phyloP scores from a whole-genome alignment of 192 early-diverging fungal genomes.

The Mortierella claussenii region DNA sequence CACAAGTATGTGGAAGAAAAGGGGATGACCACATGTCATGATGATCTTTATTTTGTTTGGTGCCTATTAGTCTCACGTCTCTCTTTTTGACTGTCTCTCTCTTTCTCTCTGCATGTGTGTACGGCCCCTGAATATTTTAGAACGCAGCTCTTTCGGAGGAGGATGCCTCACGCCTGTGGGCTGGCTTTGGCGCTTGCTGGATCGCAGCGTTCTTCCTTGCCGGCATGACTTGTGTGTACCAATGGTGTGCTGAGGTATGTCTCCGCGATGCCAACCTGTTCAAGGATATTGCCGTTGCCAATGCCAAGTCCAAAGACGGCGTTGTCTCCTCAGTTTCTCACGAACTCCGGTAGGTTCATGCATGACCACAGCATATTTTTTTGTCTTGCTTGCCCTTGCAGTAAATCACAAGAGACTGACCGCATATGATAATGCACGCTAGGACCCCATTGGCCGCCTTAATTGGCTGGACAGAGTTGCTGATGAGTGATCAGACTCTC shows the following conservation, averaged over 20 bases:
- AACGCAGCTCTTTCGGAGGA: slow-evolving; percentile 23
- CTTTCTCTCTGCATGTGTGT: too few relatives aligned
- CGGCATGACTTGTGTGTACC: slow-evolving; percentile 36
- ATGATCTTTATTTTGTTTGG: background rate
- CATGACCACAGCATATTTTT: background rate
- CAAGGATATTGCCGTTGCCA: slow-evolving; percentile 51
- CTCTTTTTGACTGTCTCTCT: too few relatives aligned
- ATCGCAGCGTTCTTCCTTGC: slow-evolving; percentile 26
- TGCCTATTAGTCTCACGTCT: background rate
- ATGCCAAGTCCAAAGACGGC: slow-evolving; percentile 51
- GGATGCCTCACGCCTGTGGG: slow-evolving; percentile 40
- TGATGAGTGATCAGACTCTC: slow-evolving; percentile 49
- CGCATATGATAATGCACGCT: background rate
- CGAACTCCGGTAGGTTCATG: slow-evolving; percentile 32
- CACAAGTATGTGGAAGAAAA: slow-evolving; percentile 11
- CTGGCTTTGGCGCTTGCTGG: slow-evolving; percentile 50
- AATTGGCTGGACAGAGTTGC: slow-evolving; percentile 50
- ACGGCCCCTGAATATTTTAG: too few relatives aligned
- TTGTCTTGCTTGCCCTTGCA: slow-evolving; percentile 1
- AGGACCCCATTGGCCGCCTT: slow-evolving; percentile 50
- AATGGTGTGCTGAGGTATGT: slow-evolving; percentile 47
- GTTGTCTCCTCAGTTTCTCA: slow-evolving; percentile 52
- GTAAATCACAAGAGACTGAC: too few relatives aligned
- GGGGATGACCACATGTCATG: background rate
- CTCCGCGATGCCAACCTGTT: slow-evolving; percentile 41